A percentile compares a stretch with the other conserved stretches of the same genome.
phyloP scores from a whole-genome alignment of 2,329 filamentous ascomycete species.

The Apiospora arundinis region DNA sequence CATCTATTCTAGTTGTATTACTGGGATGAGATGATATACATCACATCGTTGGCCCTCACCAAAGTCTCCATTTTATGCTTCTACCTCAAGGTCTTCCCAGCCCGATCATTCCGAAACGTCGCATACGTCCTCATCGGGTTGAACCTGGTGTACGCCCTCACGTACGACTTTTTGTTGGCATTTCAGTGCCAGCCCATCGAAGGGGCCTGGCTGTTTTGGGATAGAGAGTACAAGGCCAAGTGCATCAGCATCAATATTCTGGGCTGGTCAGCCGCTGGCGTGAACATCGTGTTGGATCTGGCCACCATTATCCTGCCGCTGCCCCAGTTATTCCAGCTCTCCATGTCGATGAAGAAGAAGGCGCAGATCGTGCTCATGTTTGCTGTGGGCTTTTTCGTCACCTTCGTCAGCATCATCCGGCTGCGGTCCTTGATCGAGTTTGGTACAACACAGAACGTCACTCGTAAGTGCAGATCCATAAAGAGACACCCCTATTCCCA shows the following conservation, averaged over 20 bases:
- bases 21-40: conserved; percentile 40
- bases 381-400: conserved; percentile 39
- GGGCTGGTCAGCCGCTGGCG: conserved; percentile 40
- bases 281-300: conserved; percentile 42
- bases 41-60: conserved; percentile 37
- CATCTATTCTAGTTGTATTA: conserved; percentile 35
- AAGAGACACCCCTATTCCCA: not conserved
- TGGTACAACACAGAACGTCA: conserved; percentile 33
- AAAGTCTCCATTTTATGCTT: conserved; percentile 47
- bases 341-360: conserved; percentile 40
- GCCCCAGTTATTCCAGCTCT: conserved; percentile 37
- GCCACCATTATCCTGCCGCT: conserved; percentile 40
- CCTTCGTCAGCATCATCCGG: conserved; percentile 38
- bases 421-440: conserved; percentile 37
- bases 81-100: conserved; percentile 44
- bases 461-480: conserved; percentile 31
- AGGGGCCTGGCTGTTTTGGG: conserved; percentile 42
- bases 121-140: conserved; percentile 37
- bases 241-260: conserved; percentile 42
- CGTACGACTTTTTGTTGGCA: conserved; percentile 36
- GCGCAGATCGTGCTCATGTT: conserved; percentile 44
- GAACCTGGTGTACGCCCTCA: conserved; percentile 36
- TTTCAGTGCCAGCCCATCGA: conserved; percentile 41
- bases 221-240: conserved; percentile 38
- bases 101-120: conserved; percentile 34